Evolutionary conservation across 208 protist species (phyloP).

Genomic region (Leishmania major): DNA sequence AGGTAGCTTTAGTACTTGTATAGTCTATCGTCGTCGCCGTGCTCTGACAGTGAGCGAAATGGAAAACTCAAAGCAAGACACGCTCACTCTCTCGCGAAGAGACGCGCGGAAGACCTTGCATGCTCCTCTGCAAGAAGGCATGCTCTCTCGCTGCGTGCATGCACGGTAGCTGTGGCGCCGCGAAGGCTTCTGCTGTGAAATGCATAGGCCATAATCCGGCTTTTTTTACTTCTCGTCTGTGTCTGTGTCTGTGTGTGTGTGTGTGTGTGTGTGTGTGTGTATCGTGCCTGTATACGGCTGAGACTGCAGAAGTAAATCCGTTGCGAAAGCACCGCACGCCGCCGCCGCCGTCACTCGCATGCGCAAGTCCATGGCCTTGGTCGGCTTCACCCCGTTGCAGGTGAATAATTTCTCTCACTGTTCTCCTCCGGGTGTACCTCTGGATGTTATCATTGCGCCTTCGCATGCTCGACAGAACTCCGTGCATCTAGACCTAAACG

Average conservation of each 20-base stretch:
- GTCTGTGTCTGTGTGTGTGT: too few species aligned
- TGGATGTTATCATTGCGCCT: neutral
- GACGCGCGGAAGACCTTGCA: neutral
- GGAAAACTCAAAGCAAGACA: neutral
- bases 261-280: neutral
- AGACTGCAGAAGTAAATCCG: neutral
- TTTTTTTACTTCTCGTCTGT: neutral
- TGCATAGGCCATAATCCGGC: neutral
- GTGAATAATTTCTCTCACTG: neutral
- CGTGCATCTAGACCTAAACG: neutral
- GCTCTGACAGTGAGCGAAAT: neutral
- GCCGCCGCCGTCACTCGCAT: neutral
- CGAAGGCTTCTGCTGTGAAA: neutral
- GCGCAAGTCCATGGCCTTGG: neutral
- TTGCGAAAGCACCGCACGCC: neutral
- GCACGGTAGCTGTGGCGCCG: neutral
- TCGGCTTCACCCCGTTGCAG: neutral
- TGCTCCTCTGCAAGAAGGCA: too few species aligned
- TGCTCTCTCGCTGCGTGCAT: neutral
- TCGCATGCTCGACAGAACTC: neutral
- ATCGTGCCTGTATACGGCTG: neutral
- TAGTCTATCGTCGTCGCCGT: neutral
- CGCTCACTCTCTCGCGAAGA: neutral
- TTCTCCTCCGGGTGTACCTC: neutral
- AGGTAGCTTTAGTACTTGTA: slow-evolving; percentile 1